Evolutionary conservation across 345 rosid species (phyloP), one percentile per base, ranked within the genome.

Genomic region (Eucalyptus sideroxylon): DNA sequence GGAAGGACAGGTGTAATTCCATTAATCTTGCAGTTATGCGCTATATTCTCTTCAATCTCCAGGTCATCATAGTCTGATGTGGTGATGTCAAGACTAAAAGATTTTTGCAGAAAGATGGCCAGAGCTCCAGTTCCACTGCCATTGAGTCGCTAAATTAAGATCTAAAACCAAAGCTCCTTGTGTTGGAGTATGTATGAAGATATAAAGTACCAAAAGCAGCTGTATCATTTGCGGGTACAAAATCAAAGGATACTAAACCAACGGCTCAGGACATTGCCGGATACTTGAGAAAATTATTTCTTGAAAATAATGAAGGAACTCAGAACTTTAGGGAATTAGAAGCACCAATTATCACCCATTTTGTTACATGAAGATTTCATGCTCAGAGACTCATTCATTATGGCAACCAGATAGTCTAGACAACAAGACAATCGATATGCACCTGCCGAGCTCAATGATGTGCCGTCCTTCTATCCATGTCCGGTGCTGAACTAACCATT

Each of bases 61-160:
- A 92, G 94, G 89, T 98, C 99, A 88, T 92, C 88, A 86, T 95
- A 98, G 91, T 98, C 99, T 40, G 99, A 98, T 77, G 99, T 96
- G 53, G 99, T 96, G 88, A 98, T 92, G 90, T 98, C 98, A 88
- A 98, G 96, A 88, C 90, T 37, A 90, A 94, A 94, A 85, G 95
- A 91, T 86, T 94, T 95, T 87, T 85, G 89, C 85, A 98, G 97
- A 90, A 96, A 98, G 86, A 98, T 97, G 72, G 99, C 99, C 93
- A 98, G 94, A 91, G 97, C 99, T 88, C 99, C 99, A 45, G 99
- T 98, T 59, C 99, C 99, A 62, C 99, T 98, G 94, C 92, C 90
- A 92, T 87, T 62, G 42, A 86, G 47, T 42, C 50, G 3, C 91
- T 91, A 51, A 34, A 87, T 89, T 87, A 30, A 19, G 30, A 86